These are phyloP conservation scores for Fusarium concolor DNA, from an alignment of 2,329 filamentous ascomycete genomes.

Conservation along the genomic window DNA sequence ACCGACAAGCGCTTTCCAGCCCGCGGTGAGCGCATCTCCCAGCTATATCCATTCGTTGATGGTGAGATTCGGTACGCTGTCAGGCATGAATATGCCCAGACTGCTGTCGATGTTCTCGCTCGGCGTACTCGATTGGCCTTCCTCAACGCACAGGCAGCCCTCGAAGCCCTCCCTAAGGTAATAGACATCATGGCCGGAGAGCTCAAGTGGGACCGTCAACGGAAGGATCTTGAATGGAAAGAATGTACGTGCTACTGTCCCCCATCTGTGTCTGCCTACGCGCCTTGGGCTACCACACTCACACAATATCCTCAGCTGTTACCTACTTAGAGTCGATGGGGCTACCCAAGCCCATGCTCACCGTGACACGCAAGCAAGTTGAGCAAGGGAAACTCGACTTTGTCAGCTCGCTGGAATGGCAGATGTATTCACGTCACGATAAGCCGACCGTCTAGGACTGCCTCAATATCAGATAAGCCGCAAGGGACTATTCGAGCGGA, in stretches of 20 bases:
- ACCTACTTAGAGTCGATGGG: slow-evolving; percentile 74
- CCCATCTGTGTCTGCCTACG: slow-evolving; percentile 11
- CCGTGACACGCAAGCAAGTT: slow-evolving; percentile 68
- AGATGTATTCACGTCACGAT: slow-evolving; percentile 71
- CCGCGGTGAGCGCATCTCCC: slow-evolving; percentile 81
- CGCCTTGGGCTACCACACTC: slow-evolving; percentile 1
- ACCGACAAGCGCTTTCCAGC: slow-evolving; percentile 86
- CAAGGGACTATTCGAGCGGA: background rate
- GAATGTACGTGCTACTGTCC: slow-evolving; percentile 65
- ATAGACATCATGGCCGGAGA: slow-evolving; percentile 92
- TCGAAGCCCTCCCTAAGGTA: slow-evolving; percentile 84
- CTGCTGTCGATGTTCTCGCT: slow-evolving; percentile 87
- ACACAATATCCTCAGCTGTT: slow-evolving; percentile 58
- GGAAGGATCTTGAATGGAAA: slow-evolving; percentile 85
- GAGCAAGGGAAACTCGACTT: slow-evolving; percentile 70
- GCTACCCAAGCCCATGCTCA: slow-evolving; percentile 69
- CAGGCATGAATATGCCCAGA: slow-evolving; percentile 90
- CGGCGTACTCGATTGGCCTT: slow-evolving; percentile 88
- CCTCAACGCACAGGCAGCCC: slow-evolving; percentile 88
- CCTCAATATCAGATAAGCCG: background rate
- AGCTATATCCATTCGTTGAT: slow-evolving; percentile 90
- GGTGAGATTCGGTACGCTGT: slow-evolving; percentile 92
- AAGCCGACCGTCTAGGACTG: slow-evolving; percentile 55
- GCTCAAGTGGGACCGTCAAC: slow-evolving; percentile 77
- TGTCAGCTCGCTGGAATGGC: slow-evolving; percentile 67